phyloP scores from a whole-genome alignment of 1,284 basidiomycete genomes.

The Ustilago tritici region DNA sequence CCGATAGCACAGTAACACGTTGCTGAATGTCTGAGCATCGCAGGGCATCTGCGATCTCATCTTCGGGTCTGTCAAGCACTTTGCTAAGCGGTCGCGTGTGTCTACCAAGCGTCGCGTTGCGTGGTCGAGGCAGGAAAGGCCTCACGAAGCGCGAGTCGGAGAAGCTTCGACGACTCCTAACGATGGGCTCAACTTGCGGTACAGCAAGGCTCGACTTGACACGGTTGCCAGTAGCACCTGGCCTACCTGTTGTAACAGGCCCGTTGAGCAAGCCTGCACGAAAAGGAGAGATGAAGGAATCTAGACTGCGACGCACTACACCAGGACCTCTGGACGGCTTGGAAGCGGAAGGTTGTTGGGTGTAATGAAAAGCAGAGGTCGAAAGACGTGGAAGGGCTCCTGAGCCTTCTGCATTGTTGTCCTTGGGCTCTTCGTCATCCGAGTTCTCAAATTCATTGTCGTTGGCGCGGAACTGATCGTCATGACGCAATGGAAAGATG shows the following conservation, averaged over 20 bases:
- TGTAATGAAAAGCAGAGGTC: conserved; percentile 6
- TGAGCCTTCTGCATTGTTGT: background rate
- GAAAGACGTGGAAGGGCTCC: conserved; percentile 5
- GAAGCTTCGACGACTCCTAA: conserved; percentile 34
- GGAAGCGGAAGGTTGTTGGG: background rate
- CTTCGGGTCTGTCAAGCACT: conserved; percentile 34
- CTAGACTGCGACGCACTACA: conserved; percentile 41
- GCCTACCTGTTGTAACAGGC: background rate
- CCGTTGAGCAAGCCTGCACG: conserved; percentile 36
- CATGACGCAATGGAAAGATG: conserved; percentile 38
- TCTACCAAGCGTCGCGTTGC: conserved; percentile 14
- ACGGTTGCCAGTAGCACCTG: background rate
- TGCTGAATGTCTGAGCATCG: background rate
- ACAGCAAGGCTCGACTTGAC: conserved; percentile 10
- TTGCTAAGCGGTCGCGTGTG: conserved; percentile 35
- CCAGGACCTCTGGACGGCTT: conserved; percentile 22
- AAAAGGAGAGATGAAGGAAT: conserved; percentile 49
- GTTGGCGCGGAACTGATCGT: conserved; percentile 40
- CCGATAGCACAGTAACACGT: background rate
- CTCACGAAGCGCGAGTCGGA: conserved; percentile 48
- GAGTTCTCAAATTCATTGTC: conserved; percentile 39
- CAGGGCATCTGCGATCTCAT: conserved; percentile 13
- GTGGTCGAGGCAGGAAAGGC: conserved; percentile 33
- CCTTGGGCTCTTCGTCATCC: conserved; percentile 26
- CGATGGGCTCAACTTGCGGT: conserved; percentile 8